phyloP scores from a whole-genome alignment of 371 early-diverging fungal species.

The Mucor mucedo region DNA sequence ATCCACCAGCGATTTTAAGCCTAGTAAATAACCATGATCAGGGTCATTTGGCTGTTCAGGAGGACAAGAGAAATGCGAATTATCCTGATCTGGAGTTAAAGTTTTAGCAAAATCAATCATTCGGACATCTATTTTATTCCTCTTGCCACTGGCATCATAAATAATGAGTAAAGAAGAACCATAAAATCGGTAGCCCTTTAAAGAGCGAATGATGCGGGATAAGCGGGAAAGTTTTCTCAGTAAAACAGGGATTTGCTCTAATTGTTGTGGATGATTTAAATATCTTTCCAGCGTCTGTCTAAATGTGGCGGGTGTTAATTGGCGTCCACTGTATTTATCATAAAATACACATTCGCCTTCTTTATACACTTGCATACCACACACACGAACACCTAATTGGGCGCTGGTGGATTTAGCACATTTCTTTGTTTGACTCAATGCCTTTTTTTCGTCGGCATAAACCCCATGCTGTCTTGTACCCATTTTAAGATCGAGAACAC shows the following conservation, averaged over 20 bases:
- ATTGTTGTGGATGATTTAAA: constrained; percentile 66
- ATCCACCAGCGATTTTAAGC: constrained; percentile 66
- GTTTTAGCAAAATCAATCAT: constrained; percentile 96
- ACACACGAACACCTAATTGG: constrained; percentile 85
- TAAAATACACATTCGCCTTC: constrained; percentile 61
- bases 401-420: constrained; percentile 86
- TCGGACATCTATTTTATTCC: constrained; percentile 68
- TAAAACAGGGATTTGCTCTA: constrained; percentile 77
- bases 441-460: constrained; percentile 75
- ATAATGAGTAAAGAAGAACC: constrained; percentile 83
- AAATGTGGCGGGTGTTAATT: constrained; percentile 75
- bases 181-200: constrained; percentile 89
- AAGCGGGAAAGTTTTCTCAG: constrained; percentile 72
- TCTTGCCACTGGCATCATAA: constrained; percentile 45
- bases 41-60: constrained; percentile 60
- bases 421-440: constrained; percentile 79
- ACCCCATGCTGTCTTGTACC: constrained; percentile 93
- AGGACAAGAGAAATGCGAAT: constrained; percentile 54
- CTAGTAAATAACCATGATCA: constrained; percentile 78
- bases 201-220: constrained; percentile 67
- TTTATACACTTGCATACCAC: constrained; percentile 87
- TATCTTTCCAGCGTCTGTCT: constrained; percentile 74
- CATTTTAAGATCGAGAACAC: constrained; percentile 95
- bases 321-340: constrained; percentile 95
- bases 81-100: constrained; percentile 35